Evolutionary conservation across 805 yeast genomes (phyloP), one percentile per base, ranked within the genome.

Genomic region (Kurtzmaniella fragi): DNA sequence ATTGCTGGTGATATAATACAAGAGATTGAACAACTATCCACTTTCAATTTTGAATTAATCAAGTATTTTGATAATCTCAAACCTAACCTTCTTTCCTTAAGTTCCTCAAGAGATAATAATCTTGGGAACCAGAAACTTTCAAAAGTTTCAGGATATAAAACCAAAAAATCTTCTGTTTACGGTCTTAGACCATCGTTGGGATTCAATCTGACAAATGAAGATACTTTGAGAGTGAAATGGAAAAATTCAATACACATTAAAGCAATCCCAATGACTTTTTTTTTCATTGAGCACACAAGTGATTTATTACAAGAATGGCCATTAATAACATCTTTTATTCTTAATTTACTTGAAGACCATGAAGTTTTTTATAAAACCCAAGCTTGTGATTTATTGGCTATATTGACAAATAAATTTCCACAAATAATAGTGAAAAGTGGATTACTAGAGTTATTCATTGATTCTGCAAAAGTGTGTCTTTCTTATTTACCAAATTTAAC

Each of bases 291-390:
- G 4, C 12, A 45, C 15, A 45, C 39, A 31, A 31, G 7, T 42
- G 43, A 42, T 43, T 45, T 9, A 42, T 39, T 20, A 2, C 16
- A 37, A 2, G 37, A 50, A 28, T 57, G 66, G 61, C 47, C 54
- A 6, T n/a, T 53, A 2, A 37, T 62, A 10, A 49, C 67, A 9
- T 53, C 70, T 5, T 63, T 62, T 34, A 47, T 60, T 3, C 50
- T 67, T 14, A 63, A 62, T 34, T 47, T 67, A 5, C 49, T 64
- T 30, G 68, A 64, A 40, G 66, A 64, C 41, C 54, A 59, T 33
- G 60, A 57, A 17, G 56, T 59, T 5, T 28, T 38, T 5, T 48
- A 56, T 34, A 61, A 65, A 39, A 42, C 49, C 1, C 60, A 57
- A 35, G 62, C 56, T 14, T 46, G 57, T 33, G 37, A 39, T 6